A percentile compares a stretch with the other conserved stretches of the same genome.
phyloP scores from a whole-genome alignment of 2,329 filamentous ascomycete genomes.

The Aspergillus carbonarius region DNA sequence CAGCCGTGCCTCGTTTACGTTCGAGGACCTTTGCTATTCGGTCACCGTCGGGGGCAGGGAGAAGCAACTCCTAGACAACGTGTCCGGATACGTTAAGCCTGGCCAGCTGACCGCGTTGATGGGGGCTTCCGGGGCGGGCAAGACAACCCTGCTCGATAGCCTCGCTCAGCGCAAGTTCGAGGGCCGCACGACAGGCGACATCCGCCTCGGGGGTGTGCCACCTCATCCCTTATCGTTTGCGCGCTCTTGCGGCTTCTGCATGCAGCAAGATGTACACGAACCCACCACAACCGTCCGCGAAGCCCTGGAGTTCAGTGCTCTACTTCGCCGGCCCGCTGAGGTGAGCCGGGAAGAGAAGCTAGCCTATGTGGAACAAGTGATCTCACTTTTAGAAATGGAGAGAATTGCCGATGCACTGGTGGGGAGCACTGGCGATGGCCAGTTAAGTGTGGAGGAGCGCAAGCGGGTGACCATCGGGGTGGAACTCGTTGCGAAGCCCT shows the following conservation, averaged over 20 bases:
- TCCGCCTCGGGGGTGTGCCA: slow-evolving; percentile 60
- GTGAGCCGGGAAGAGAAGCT: slow-evolving; percentile 61
- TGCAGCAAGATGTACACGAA: slow-evolving; percentile 66
- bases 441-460: slow-evolving; percentile 49
- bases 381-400: slow-evolving; percentile 65
- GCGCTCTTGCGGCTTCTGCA: slow-evolving; percentile 63
- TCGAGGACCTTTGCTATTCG: slow-evolving; percentile 53
- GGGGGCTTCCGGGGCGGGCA: slow-evolving; percentile 68
- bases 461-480: slow-evolving; percentile 82
- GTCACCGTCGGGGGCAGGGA: slow-evolving; percentile 34
- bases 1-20: slow-evolving; percentile 49
- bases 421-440: slow-evolving; percentile 35
- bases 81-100: slow-evolving; percentile 52
- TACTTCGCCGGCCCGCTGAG: slow-evolving; percentile 61
- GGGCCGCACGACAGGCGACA: slow-evolving; percentile 62
- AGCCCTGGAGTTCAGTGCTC: slow-evolving; percentile 65
- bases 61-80: slow-evolving; percentile 40
- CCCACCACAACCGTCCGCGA: slow-evolving; percentile 63
- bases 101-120: slow-evolving; percentile 53
- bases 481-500: slow-evolving; percentile 62
- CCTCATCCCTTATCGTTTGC: slow-evolving; percentile 60
- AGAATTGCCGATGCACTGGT: slow-evolving; percentile 66
- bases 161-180: slow-evolving; percentile 65
- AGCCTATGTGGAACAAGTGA: slow-evolving; percentile 65
- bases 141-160: slow-evolving; percentile 81